These are phyloP conservation scores for Plantago lanceolata DNA, from an alignment of 305 asterid species.

Conservation along the genomic window DNA sequence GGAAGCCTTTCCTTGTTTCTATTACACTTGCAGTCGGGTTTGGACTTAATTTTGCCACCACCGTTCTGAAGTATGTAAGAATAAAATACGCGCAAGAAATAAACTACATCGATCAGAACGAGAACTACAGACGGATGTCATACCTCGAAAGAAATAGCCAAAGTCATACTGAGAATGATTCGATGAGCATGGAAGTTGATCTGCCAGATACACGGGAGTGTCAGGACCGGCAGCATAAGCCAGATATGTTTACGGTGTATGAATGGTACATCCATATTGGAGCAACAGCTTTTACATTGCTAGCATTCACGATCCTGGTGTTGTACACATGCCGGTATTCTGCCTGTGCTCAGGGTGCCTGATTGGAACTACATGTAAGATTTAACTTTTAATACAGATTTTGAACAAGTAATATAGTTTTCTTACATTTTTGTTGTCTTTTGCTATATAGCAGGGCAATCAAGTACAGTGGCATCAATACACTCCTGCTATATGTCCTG, in stretches of 20 bases:
- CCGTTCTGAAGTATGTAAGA: slow-evolving; percentile 19
- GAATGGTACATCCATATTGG: slow-evolving; percentile 19
- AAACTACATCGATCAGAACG: slow-evolving; percentile 24
- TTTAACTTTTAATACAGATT: background rate
- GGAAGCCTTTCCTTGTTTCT: slow-evolving; percentile 31
- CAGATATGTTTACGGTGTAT: slow-evolving; percentile 21
- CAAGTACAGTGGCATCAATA: too few species aligned
- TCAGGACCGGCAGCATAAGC: background rate
- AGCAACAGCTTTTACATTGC: slow-evolving; percentile 4
- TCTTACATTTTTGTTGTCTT: too few species aligned
- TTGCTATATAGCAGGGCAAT: too few species aligned
- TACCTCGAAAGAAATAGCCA: background rate
- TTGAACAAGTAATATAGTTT: too few species aligned
- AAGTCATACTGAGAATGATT: too few species aligned
- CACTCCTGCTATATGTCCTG: too few species aligned
- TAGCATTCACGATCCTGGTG: slow-evolving; percentile 24
- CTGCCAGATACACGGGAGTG: background rate
- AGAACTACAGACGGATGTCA: slow-evolving; percentile 21
- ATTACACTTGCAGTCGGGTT: slow-evolving; percentile 18
- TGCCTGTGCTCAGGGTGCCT: slow-evolving; percentile 9
- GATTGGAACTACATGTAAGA: background rate
- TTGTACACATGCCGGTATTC: slow-evolving; percentile 24
- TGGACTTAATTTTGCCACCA: slow-evolving; percentile 25
- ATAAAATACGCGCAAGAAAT: slow-evolving; percentile 24
- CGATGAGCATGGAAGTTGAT: slow-evolving; percentile 1